Evolutionary conservation across 352 stramenopile species (phyloP).

Genomic region (Pythium rishiriense): DNA sequence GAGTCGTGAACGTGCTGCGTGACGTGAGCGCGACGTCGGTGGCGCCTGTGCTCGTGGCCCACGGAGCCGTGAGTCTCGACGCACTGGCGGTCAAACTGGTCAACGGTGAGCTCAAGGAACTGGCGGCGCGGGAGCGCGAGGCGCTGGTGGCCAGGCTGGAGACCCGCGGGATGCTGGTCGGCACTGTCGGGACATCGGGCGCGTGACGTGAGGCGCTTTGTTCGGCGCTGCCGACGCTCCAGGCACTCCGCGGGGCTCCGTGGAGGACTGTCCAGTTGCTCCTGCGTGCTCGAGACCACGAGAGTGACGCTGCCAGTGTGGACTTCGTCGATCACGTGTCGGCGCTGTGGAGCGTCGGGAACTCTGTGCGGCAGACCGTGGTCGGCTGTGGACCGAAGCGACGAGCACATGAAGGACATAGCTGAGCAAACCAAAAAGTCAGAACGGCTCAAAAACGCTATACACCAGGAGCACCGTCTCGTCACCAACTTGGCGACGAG

Average conservation of each 20-base stretch:
- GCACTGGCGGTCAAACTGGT: neutral
- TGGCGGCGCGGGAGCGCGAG: neutral
- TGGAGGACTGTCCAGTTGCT: neutral
- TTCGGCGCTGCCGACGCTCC: neutral
- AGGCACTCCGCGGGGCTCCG: neutral
- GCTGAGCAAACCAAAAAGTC: conserved; percentile 3
- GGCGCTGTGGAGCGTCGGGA: neutral
- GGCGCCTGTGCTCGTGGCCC: neutral
- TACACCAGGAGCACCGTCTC: neutral
- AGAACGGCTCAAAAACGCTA: neutral
- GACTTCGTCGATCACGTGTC: neutral
- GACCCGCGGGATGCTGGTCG: neutral
- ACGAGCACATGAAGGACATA: neutral
- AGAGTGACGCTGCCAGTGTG: neutral
- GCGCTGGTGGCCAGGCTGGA: neutral
- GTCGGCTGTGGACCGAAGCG: neutral
- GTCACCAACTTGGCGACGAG: neutral
- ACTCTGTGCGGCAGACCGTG: neutral
- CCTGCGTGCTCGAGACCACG: neutral
- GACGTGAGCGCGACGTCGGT: neutral
- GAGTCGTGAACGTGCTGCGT: neutral
- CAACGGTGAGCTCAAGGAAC: neutral
- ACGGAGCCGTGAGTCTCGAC: neutral
- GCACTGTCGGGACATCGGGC: neutral
- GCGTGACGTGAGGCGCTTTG: neutral